phyloP scores from a whole-genome alignment of 2,329 filamentous ascomycete species.

The Penicillium sclerotigenum region DNA sequence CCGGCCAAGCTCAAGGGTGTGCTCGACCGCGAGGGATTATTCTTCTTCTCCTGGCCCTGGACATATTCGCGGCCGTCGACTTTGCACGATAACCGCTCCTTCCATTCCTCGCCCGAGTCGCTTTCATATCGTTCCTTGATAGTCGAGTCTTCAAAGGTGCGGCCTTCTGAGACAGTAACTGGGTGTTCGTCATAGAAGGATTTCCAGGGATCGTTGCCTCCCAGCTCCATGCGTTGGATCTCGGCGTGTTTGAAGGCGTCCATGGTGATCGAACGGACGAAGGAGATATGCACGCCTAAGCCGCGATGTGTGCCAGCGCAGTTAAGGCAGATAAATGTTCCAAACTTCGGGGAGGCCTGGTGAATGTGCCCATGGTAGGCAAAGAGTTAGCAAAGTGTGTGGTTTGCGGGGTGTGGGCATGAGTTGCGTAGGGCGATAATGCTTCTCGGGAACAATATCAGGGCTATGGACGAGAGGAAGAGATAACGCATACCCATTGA shows the following conservation, averaged over 20 bases:
- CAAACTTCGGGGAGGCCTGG: constrained; percentile 84
- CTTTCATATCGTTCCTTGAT: constrained; percentile 88
- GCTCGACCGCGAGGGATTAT: constrained; percentile 34
- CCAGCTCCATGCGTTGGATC: constrained; percentile 88
- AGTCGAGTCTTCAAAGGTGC: constrained; percentile 79
- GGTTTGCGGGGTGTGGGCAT: neutral
- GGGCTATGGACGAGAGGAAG: neutral
- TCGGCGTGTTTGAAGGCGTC: constrained; percentile 94
- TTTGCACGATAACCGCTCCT: constrained; percentile 81
- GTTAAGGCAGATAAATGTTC: constrained; percentile 95
- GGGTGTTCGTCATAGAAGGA: constrained; percentile 77
- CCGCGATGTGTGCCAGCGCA: constrained; percentile 94
- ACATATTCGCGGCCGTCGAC: constrained; percentile 87
- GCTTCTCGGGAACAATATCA: neutral
- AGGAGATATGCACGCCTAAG: constrained; percentile 95
- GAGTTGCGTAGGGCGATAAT: neutral
- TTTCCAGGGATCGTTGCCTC: constrained; percentile 85
- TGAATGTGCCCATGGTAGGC: neutral
- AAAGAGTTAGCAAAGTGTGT: constrained; percentile 1
- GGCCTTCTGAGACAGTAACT: constrained; percentile 63
- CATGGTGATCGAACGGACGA: constrained; percentile 97
- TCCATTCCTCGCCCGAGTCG: constrained; percentile 91
- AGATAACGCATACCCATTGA: constrained; percentile 72
- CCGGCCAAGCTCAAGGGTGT: constrained; percentile 25
- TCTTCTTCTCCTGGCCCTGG: constrained; percentile 60